Base-by-base conservation (phyloP, 495 filamentous ascomycete species). In the Tirmania nivea region DNA sequence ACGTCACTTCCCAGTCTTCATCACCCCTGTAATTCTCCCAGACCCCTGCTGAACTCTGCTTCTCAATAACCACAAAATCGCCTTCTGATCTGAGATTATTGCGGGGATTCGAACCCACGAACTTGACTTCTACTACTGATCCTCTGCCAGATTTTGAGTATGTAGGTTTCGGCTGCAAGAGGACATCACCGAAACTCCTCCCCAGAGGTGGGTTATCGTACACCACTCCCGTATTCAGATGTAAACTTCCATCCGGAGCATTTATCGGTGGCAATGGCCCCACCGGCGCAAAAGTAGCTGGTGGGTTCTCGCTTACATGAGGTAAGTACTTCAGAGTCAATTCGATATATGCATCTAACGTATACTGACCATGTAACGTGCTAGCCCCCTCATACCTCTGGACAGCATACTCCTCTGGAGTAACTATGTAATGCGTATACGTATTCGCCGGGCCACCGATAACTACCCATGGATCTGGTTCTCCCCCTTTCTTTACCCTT, bases 361-460 rank as follows among this genome's bases (percentile, higher is more conserved):
- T 93, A 61, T 88, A 79, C n/a, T 84, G 85, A 0, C 90, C 90
- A 67, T 93, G 94, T 31, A 95, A 77, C 4, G 90, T 97, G 25
- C 84, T 92, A 14, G 86, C 90, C 50, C 90, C 90, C 69, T 97
- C 90, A 67, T 95, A 95, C 50, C 90, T 79, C 67, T 97, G 90
- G 52, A 88, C 75, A 14, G 66, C 66, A 64, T 95, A 97, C 63
- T 97, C 90, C 64, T 95, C 86, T 60, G 86, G 78, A 0, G 90
- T 97, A 10, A 85, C 69, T 67, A 94, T 92, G 66, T 97, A 97
- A 65, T 97, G 90, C 12, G 90, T 86, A 65, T 97, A 97, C 60
- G 75, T 86, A 67, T 97, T 97, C 9, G 88, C 84, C 5, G 89
- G 90, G 0, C 84, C 86, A n/a, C 90, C 90, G 12, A 97, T 70